Base-by-base conservation (phyloP, 495 filamentous ascomycete genomes). In the Podospora pseudopauciseta region DNA sequence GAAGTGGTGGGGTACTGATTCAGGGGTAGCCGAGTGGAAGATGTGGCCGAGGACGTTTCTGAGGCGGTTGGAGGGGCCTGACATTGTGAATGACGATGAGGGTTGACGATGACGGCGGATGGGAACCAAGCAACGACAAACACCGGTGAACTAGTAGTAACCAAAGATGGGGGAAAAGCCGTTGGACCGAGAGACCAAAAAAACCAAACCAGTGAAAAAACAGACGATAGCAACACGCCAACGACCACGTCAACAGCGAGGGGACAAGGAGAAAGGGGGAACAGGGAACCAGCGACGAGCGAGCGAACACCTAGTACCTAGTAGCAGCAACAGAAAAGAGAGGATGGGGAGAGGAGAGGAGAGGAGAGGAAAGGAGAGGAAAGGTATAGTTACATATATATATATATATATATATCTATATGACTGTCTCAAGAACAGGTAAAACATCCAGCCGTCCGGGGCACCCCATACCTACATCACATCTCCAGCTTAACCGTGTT, bases 11-110 rank as follows among this genome's bases (percentile, higher is more conserved):
- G 85, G 74, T 63, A 77, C 72, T 72, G 76, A 65, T 72, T 76
- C 60, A 74, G 80, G 72, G 39, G 39, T 49, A 2, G 39, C 39
- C 39, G 39, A 49, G 39, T 49, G 39, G 65, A 83, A 72, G 79
- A 92, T 81, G 81, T 95, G 86, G 72, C 88, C 75, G 76, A 88
- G 76, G 82, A 90, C 81, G 78, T 79, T 86, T 20, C 75, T 73
- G 56, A 87, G 77, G 58, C 85, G 79, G 58, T 83, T 83, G 3
- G 77, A 75, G 20, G 84, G 73, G 66, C 78, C 72, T 4, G 83
- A 83, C 84, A 85, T 85, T 56, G 3, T 20, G 61, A 39, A 49
- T 16, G 13, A 3, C 39, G 39, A 32, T 49, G 39, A 49, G 15
- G 39, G 15, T 11, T 49, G 39, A 49, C 39, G 39, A 2, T 49